Conservation (phyloP, 208 protist species). For the Leishmania major region DNA sequence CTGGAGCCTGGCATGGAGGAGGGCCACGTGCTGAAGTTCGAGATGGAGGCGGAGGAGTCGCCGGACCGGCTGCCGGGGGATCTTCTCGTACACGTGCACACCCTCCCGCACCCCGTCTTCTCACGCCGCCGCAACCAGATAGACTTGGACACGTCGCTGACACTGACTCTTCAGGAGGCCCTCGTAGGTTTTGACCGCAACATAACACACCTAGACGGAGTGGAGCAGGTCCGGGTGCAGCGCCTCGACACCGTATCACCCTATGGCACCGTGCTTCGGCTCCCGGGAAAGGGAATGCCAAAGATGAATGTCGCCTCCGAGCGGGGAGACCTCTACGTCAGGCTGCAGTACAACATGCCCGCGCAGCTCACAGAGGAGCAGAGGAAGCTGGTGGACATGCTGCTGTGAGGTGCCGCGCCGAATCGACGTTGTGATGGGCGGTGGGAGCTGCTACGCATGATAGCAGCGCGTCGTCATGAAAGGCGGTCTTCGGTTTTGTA, state of each 20-base stretch:
- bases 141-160: constrained; percentile 83
- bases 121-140: constrained; percentile 63
- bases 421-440: not conserved
- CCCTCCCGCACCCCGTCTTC: constrained; percentile 77
- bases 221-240: constrained; percentile 46
- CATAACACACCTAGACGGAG: constrained; percentile 89
- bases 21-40: constrained; percentile 68
- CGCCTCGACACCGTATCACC: constrained; percentile 40
- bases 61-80: constrained; percentile 86
- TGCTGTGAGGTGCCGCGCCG: constrained; percentile 15
- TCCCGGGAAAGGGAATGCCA: constrained; percentile 94
- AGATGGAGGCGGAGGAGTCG: constrained; percentile 87
- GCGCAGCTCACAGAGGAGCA: constrained; percentile 54
- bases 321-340: constrained; percentile 90
- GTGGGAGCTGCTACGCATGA: not conserved
- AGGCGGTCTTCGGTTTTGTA: not conserved
- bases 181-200: constrained; percentile 87
- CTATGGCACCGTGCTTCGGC: constrained; percentile 65
- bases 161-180: constrained; percentile 86
- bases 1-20: constrained; percentile 77
- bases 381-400: constrained; percentile 23
- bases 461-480: not conserved
- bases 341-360: constrained; percentile 81
- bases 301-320: constrained; percentile 81
- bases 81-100: constrained; percentile 58